A percentile compares a stretch with the other conserved stretches of the same genome.
Conservation (phyloP, 2,329 filamentous ascomycete species). For the Fusarium sp. region DNA sequence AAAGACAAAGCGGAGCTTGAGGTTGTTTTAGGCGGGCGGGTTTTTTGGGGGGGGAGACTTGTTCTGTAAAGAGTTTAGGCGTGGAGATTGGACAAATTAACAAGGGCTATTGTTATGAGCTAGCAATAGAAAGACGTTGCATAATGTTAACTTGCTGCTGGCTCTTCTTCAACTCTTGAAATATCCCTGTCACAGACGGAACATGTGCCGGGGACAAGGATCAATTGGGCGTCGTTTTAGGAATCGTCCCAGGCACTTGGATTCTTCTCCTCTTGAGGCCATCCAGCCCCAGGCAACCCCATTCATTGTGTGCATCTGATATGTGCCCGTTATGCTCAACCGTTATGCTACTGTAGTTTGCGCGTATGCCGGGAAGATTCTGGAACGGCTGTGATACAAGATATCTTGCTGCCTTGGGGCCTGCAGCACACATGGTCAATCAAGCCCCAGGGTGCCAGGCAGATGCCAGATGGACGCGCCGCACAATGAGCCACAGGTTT, state of each 20-base stretch:
- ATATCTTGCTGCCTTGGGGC: constrained; percentile 34
- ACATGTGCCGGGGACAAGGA: constrained; percentile 26
- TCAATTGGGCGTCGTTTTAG: constrained; percentile 1
- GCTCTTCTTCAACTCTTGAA: constrained; percentile 1
- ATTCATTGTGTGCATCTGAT: background rate
- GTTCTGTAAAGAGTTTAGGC: background rate
- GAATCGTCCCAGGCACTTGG: constrained; percentile 25
- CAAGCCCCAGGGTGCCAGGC: background rate
- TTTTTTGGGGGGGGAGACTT: background rate
- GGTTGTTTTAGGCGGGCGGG: constrained; percentile 17
- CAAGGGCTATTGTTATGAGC: background rate
- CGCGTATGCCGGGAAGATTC: constrained; percentile 6
- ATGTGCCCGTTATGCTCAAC: constrained; percentile 16
- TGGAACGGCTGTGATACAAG: constrained; percentile 8
- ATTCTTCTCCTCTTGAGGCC: constrained; percentile 7
- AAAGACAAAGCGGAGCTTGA: constrained; percentile 11
- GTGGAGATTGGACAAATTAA: background rate
- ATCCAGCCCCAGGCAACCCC: background rate
- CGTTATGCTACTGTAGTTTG: constrained; percentile 15
- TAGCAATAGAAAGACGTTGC: background rate
- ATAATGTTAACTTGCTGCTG: background rate
- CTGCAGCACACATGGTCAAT: constrained; percentile 14
- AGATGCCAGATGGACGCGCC: constrained; percentile 4
- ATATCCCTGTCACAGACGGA: constrained; percentile 15
- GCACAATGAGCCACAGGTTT: background rate